Percentiles rank a stretch among this genome's conserved stretches.
phyloP scores from a whole-genome alignment of 352 stramenopile genomes.

The Phytophthora litchii region DNA sequence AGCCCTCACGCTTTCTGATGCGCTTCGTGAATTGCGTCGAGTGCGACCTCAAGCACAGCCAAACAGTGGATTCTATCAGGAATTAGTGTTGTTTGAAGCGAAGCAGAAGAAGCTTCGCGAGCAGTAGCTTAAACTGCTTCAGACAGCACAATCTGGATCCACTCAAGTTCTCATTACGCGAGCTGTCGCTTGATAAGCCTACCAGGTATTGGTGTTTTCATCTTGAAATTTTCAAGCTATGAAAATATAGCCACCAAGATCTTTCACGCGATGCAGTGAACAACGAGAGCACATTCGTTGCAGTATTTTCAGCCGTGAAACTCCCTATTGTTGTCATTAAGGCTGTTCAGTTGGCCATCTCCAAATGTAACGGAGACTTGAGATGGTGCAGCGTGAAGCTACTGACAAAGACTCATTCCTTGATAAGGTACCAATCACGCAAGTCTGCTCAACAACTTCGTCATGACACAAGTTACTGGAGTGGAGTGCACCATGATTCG shows the following conservation, averaged over 20 bases:
- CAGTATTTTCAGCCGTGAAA: conserved; percentile 18
- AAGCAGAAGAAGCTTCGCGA: conserved; percentile 23
- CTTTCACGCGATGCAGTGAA: conserved; percentile 8
- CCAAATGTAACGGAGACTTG: conserved; percentile 16
- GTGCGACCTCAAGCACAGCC: conserved; percentile 64
- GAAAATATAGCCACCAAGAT: too few species aligned
- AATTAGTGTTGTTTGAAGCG: conserved; percentile 52
- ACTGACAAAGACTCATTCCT: conserved; percentile 8
- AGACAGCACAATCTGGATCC: too few species aligned
- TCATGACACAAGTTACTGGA: too few species aligned
- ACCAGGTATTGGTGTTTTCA: too few species aligned
- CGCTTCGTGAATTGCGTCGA: conserved; percentile 45
- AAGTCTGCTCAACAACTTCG: background rate
- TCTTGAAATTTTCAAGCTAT: too few species aligned
- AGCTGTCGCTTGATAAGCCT: too few species aligned
- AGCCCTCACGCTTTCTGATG: conserved; percentile 41
- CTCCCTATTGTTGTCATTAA: too few species aligned
- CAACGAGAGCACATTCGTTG: background rate
- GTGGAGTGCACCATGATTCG: conserved; percentile 12
- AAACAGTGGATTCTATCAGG: conserved; percentile 68
- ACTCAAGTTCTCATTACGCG: too few species aligned
- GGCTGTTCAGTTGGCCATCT: too few species aligned
- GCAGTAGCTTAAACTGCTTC: background rate
- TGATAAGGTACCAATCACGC: conserved; percentile 1
- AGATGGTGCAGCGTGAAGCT: background rate